These are phyloP conservation scores for Rhizoclosmatium globosum DNA, from an alignment of 192 early-diverging fungal genomes.

Conservation along the genomic window DNA sequence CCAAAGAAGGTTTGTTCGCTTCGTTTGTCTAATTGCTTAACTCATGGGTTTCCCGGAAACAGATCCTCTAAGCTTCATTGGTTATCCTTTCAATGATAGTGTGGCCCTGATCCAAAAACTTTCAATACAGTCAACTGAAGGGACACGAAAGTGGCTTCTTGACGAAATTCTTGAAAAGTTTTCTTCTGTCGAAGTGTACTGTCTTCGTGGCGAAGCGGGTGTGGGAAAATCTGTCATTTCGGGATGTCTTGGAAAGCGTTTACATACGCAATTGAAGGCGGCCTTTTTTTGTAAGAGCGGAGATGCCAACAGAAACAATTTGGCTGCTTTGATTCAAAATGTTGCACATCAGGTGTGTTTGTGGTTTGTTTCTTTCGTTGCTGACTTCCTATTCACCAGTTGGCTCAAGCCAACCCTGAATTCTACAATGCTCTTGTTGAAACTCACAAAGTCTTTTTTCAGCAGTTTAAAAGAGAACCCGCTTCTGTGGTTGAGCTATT, in stretches of 20 bases:
- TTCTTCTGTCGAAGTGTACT: too few relatives aligned
- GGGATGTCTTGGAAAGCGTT: neutral
- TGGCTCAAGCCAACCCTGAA: too few relatives aligned
- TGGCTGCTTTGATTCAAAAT: neutral
- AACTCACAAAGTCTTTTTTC: neutral
- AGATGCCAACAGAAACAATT: neutral
- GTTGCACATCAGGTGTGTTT: neutral
- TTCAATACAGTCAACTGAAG: too few relatives aligned
- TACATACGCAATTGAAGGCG: neutral
- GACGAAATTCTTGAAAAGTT: too few relatives aligned
- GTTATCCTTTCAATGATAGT: too few relatives aligned
- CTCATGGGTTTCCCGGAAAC: too few relatives aligned
- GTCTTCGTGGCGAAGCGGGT: neutral
- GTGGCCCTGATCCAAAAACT: too few relatives aligned
- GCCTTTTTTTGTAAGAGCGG: neutral
- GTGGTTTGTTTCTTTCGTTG: neutral
- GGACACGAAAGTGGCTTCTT: too few relatives aligned
- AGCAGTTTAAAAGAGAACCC: neutral
- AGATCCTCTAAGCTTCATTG: too few relatives aligned
- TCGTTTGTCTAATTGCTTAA: too few relatives aligned
- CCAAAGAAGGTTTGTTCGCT: too few relatives aligned
- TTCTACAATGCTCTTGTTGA: too few relatives aligned
- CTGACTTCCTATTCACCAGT: neutral
- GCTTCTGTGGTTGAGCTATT: neutral
- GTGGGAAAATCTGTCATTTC: neutral